These are phyloP conservation scores for Candida stauntonica DNA, from an alignment of 805 yeast species.

Conservation along the genomic window DNA sequence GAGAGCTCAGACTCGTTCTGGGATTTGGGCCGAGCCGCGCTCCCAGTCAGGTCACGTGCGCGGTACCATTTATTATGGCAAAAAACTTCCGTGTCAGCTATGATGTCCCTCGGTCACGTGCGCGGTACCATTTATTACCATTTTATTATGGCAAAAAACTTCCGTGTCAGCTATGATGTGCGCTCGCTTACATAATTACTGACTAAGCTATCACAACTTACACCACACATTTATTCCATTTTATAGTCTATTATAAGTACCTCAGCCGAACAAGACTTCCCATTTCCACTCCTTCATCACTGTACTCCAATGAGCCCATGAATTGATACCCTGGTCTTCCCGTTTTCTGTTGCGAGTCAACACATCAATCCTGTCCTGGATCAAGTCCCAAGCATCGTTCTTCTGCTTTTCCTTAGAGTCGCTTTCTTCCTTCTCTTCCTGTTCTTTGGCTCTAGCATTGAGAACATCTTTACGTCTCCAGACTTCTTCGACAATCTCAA, in stretches of 20 bases:
- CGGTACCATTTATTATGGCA: too few relatives aligned
- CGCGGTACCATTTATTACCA: too few relatives aligned
- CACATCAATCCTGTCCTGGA: constrained; percentile 23
- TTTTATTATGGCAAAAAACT: too few relatives aligned
- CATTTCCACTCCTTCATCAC: constrained; percentile 76
- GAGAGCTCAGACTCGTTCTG: too few relatives aligned
- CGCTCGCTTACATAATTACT: too few relatives aligned
- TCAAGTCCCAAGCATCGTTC: constrained; percentile 18
- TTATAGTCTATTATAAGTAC: too few relatives aligned
- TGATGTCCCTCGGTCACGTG: too few relatives aligned
- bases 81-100: too few relatives aligned
- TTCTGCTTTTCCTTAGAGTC: neutral
- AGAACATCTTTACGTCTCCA: constrained; percentile 55
- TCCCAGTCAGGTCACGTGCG: too few relatives aligned
- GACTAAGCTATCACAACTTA: neutral
- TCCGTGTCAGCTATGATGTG: too few relatives aligned
- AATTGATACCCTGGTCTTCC: constrained; percentile 39
- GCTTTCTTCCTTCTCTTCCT: neutral
- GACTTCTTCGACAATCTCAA: constrained; percentile 67
- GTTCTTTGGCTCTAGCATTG: constrained; percentile 1
- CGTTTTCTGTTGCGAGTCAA: constrained; percentile 21
- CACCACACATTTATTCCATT: too few relatives aligned
- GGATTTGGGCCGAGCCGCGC: too few relatives aligned
- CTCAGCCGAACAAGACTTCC: constrained; percentile 54
- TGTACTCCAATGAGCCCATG: constrained; percentile 60